Conservation (phyloP, 139 green algal species). For the Mesotaenium endlicherianum region DNA sequence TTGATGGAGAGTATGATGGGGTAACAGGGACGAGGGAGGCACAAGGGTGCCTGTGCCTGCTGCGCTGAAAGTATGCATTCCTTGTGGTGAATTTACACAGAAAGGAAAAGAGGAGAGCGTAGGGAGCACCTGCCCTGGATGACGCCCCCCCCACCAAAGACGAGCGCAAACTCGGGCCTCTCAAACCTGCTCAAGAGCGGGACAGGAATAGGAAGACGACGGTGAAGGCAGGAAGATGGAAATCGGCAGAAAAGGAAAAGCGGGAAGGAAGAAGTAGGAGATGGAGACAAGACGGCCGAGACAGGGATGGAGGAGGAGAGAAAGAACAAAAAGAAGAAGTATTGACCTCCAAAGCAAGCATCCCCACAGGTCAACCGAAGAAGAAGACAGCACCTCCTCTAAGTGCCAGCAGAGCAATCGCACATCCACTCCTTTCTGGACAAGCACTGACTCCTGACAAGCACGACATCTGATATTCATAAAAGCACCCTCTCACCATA, state of each 20-base stretch:
- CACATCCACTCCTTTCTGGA: too few relatives aligned
- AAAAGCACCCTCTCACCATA: too few relatives aligned
- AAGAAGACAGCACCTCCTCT: too few relatives aligned
- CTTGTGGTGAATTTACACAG: neutral
- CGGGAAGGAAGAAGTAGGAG: neutral
- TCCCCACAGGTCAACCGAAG: too few relatives aligned
- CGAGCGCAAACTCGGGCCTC: constrained; percentile 13
- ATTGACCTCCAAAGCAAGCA: neutral
- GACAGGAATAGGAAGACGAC: neutral
- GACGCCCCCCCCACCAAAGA: constrained; percentile 8
- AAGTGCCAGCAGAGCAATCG: too few relatives aligned
- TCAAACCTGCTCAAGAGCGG: constrained; percentile 45
- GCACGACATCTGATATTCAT: too few relatives aligned
- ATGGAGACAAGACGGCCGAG: neutral
- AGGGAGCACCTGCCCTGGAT: constrained; percentile 23
- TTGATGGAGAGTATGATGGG: neutral
- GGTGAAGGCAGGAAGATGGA: neutral
- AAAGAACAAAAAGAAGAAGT: neutral
- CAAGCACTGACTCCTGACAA: too few relatives aligned
- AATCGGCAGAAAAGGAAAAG: neutral
- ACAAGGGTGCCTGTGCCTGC: neutral
- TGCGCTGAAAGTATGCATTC: neutral
- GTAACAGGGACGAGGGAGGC: neutral
- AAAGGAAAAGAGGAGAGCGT: constrained; percentile 1
- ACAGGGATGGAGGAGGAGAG: neutral